A percentile compares a stretch with the other conserved stretches of the same genome.
Conservation (phyloP, 352 stramenopile genomes). For the Globisporangium recalcitrans region DNA sequence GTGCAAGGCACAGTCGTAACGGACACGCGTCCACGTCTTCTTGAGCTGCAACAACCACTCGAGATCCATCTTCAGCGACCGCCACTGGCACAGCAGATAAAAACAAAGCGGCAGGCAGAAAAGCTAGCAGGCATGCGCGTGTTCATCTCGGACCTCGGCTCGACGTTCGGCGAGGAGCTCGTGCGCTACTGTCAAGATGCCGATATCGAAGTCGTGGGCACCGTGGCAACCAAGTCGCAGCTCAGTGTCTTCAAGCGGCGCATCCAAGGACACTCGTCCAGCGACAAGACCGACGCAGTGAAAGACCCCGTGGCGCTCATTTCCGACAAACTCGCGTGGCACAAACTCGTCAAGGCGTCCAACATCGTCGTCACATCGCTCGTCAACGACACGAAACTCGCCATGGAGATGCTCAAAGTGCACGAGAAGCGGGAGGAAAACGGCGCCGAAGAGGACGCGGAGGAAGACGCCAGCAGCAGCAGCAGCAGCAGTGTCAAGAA, state of each 20-base stretch:
- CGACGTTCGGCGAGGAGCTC: constrained; percentile 50
- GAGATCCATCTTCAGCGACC: background rate
- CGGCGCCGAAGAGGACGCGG: constrained; percentile 25
- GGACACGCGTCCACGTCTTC: background rate
- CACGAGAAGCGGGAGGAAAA: constrained; percentile 41
- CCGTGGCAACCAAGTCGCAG: constrained; percentile 40
- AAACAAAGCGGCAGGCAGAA: no score
- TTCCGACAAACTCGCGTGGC: constrained; percentile 41
- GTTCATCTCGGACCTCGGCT: constrained; percentile 69
- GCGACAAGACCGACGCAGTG: constrained; percentile 37
- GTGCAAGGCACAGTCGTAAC: background rate
- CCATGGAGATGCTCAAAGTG: constrained; percentile 58
- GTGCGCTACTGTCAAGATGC: constrained; percentile 49
- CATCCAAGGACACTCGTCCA: constrained; percentile 52
- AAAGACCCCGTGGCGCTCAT: constrained; percentile 49
- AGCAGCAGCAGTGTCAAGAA: constrained; percentile 55
- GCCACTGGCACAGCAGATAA: background rate
- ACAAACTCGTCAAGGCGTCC: constrained; percentile 45
- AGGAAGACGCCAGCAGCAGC: constrained; percentile 10
- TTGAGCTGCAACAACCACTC: background rate
- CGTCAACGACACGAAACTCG: constrained; percentile 40
- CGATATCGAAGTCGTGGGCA: constrained; percentile 64
- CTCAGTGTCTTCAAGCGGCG: constrained; percentile 39
- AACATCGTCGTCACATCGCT: constrained; percentile 57
- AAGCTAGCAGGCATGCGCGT: constrained; percentile 38